Conservation (phyloP, 1,139 yeast genomes). For the Taiozyma sp. region DNA sequence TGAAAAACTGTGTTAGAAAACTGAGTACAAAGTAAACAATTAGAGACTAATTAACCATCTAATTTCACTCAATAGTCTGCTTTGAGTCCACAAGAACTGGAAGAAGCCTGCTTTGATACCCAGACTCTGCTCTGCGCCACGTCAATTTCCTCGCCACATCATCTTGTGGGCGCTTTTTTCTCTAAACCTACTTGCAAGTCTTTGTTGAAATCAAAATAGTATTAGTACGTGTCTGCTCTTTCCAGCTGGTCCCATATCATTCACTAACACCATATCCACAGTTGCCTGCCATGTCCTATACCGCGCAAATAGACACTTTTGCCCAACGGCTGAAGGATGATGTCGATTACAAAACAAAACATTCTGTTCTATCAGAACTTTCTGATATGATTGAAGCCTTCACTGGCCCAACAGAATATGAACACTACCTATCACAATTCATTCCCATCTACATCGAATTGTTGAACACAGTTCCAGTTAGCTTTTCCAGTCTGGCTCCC, state of each 20-base stretch:
- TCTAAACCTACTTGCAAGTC: background rate
- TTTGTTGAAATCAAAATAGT: background rate
- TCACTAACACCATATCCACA: background rate
- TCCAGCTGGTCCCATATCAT: background rate
- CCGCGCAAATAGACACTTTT: conserved; percentile 34
- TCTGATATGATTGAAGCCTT: conserved; percentile 83
- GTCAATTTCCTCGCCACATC: background rate
- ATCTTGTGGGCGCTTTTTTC: background rate
- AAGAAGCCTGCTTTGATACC: background rate
- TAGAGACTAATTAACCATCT: background rate
- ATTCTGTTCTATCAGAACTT: conserved; percentile 70
- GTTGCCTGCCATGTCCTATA: conserved; percentile 35
- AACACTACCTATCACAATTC: conserved; percentile 55
- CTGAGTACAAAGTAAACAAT: background rate
- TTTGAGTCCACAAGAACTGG: background rate
- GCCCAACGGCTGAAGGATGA: conserved; percentile 27
- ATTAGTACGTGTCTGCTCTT: background rate
- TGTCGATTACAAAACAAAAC: conserved; percentile 53
- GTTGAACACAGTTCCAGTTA: conserved; percentile 67
- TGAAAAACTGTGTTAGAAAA: background rate
- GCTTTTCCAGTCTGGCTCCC: conserved; percentile 55
- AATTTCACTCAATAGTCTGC: background rate
- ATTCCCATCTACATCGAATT: conserved; percentile 59
- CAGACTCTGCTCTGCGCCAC: background rate
- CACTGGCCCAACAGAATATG: conserved; percentile 77